Evolutionary conservation across 2,329 filamentous ascomycete genomes (phyloP), one percentile per base, ranked within the genome.

Genomic region (Aspergillus pseudoglaucus): DNA sequence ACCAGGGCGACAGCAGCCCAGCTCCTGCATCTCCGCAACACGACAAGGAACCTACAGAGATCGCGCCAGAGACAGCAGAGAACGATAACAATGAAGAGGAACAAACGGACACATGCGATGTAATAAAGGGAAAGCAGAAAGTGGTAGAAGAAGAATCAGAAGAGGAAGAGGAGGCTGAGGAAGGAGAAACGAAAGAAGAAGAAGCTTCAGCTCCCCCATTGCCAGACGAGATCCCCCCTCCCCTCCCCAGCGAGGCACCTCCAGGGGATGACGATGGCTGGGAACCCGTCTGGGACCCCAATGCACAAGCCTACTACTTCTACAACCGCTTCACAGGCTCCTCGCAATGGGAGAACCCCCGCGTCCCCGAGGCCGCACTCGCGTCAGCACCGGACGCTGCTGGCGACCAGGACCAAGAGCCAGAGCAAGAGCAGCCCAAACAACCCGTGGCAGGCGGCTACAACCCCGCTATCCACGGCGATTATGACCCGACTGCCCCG

Each of bases 401-500:
- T 52, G 54, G 65, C 52, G 51, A 67, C 57, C 57, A 69, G 56
- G 30, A 61, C 59, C 4, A 68, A 66, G 5, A 54, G 63, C 46
- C 64, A 66, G 49, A 33, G 22, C 42, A 18, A 33, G 50, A 56
- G 30, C 51, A 61, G 42, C 57, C 58, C 52, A 64, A 64, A 56
- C 56, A 70, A 47, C 71, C 80, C 18, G 79, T 78, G 4, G 53
- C 60, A 9, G 84, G 85, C 49, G 90, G 91, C 52, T 98, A 98
- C 73, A 95, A 97, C 64, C 93, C 93, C 1, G 87, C 89, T 20
- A 91, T 98, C 41, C 93, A 98, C 66, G 93, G 93, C 58, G 87
- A 90, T 72, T 98, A 96, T 74, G 93, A 98, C 61, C 90, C 90
- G 3, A 93, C 85, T 51, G 91, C 93, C n/a, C 87, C 90, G 74